Evolutionary conservation across 73 alveolate genomes (phyloP).

Genomic region (Blepharisma stoltei): DNA sequence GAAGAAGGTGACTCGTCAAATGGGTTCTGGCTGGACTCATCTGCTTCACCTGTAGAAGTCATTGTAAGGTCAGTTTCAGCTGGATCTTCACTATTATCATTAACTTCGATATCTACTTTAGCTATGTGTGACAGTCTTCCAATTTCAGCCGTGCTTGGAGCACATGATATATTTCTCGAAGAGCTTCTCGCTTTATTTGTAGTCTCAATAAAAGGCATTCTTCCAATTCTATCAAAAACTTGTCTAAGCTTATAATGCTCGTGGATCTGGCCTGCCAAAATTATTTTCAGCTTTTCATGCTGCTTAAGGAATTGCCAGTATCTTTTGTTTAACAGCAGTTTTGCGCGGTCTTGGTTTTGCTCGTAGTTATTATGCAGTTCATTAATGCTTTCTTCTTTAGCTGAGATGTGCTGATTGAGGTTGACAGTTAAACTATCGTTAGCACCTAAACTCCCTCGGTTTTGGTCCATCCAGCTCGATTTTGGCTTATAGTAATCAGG

Average conservation of each 20-base stretch:
- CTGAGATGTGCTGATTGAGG: background rate
- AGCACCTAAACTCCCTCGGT: too few relatives aligned
- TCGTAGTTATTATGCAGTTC: background rate
- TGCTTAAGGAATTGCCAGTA: background rate
- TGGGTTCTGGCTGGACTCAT: too few relatives aligned
- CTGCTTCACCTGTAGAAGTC: too few relatives aligned
- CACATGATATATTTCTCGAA: too few relatives aligned
- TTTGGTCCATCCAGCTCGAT: too few relatives aligned
- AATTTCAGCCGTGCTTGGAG: too few relatives aligned
- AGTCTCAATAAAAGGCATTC: constrained; percentile 5
- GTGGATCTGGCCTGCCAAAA: background rate
- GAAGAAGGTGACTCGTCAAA: too few relatives aligned
- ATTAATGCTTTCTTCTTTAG: background rate
- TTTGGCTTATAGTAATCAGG: too few relatives aligned
- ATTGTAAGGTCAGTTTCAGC: too few relatives aligned
- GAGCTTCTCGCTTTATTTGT: background rate
- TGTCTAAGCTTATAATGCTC: background rate
- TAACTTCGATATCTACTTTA: too few relatives aligned
- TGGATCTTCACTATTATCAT: too few relatives aligned
- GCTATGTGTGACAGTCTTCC: too few relatives aligned
- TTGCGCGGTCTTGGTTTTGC: constrained; percentile 20
- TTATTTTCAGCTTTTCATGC: background rate
- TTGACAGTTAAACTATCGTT: background rate
- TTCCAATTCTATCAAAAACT: constrained; percentile 11
- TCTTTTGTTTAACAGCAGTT: background rate